Conservation (phyloP, 23 red algal genomes). For the Gracilaria vermiculophylla region DNA sequence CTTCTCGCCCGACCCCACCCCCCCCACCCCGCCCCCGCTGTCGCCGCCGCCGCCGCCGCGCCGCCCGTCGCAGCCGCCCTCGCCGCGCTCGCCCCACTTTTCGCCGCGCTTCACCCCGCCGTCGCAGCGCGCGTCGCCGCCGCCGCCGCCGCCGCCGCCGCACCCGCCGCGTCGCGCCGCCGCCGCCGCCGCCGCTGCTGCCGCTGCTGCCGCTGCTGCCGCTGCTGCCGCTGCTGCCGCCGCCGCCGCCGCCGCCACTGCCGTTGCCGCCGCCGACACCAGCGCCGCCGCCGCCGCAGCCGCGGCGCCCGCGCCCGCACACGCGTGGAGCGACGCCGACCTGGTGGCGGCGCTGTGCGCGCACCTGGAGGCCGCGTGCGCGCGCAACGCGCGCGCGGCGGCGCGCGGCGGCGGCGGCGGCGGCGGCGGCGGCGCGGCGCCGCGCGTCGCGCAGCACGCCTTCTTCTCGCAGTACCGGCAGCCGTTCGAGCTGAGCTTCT, state of each 20-base stretch:
- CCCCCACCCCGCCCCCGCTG: not conserved
- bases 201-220: not conserved
- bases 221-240: not conserved
- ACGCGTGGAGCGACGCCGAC: not conserved
- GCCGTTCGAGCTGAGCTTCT: slow-evolving; percentile 62
- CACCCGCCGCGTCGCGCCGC: not conserved
- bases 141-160: not conserved
- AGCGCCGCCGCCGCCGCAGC: not conserved
- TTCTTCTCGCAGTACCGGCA: slow-evolving; percentile 68
- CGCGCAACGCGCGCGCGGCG: not conserved
- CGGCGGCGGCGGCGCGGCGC: not conserved
- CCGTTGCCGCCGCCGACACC: not conserved
- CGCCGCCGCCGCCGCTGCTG: not conserved
- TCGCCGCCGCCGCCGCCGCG: not conserved
- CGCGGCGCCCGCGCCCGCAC: not conserved
- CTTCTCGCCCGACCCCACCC: not conserved
- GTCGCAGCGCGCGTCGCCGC: no score
- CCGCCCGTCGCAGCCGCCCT: not conserved
- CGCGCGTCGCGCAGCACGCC: slow-evolving; percentile 6
- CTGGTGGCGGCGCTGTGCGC: not conserved
- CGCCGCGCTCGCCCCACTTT: not conserved
- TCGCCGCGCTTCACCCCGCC: no score
- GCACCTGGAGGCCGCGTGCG: not conserved
- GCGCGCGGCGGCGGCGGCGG: not conserved
- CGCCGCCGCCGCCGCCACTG: not conserved